Evolutionary conservation across 2,329 filamentous ascomycete genomes (phyloP).

Genomic region (Colletotrichum lindemuthianum): DNA sequence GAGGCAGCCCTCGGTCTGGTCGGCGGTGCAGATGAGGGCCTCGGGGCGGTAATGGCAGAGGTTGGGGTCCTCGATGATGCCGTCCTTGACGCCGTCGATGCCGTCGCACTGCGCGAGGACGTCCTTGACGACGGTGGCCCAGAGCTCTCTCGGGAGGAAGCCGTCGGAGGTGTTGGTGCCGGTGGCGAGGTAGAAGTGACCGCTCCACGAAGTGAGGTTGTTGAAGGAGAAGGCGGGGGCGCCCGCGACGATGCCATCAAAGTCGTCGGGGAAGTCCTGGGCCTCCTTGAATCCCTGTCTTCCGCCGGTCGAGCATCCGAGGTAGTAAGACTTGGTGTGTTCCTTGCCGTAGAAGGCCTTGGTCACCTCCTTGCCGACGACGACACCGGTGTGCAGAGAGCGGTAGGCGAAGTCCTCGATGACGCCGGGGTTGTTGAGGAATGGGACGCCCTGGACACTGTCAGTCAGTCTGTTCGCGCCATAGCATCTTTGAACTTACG

Average conservation of each 20-base stretch:
- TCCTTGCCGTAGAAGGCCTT: constrained; percentile 56
- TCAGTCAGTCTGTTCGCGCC: too few species aligned
- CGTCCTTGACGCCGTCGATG: constrained; percentile 40
- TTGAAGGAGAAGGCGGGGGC: constrained; percentile 51
- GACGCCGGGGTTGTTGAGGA: constrained; percentile 49
- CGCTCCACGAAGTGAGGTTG: constrained; percentile 49
- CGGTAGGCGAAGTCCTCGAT: constrained; percentile 49
- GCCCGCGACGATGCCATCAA: constrained; percentile 55
- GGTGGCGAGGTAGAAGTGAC: constrained; percentile 48
- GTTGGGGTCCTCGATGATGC: constrained; percentile 37
- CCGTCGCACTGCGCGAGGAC: constrained; percentile 44
- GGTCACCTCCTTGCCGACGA: constrained; percentile 56
- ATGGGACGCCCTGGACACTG: constrained; percentile 38
- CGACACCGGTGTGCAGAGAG: constrained; percentile 44
- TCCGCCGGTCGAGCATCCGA: constrained; percentile 62
- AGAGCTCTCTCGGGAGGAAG: constrained; percentile 45
- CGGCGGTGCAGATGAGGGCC: constrained; percentile 50
- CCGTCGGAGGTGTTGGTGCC: constrained; percentile 51
- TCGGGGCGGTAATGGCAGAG: constrained; percentile 50
- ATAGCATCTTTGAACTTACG: too few species aligned
- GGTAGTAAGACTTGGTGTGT: constrained; percentile 54
- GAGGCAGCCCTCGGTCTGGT: constrained; percentile 11
- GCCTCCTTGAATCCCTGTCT: constrained; percentile 60
- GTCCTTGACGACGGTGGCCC: constrained; percentile 32
- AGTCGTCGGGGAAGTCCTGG: constrained; percentile 59